These are phyloP conservation scores for Colletotrichum filicis DNA, from an alignment of 2,329 filamentous ascomycete genomes.

Conservation along the genomic window DNA sequence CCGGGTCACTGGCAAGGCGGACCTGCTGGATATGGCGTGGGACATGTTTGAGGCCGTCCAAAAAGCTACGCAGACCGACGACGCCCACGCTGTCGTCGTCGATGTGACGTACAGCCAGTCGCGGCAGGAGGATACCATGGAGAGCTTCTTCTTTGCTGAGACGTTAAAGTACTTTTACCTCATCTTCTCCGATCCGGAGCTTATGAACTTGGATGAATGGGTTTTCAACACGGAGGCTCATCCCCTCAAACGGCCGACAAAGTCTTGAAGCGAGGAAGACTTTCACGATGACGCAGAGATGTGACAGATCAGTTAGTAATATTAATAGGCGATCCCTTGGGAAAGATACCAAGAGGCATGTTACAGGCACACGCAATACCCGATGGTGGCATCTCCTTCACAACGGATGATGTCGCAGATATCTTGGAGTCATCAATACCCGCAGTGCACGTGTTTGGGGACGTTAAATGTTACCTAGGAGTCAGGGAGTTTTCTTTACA, in stretches of 20 bases:
- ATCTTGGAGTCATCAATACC: background rate
- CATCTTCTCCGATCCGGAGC: constrained; percentile 72
- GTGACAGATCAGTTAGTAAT: background rate
- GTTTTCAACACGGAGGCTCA: constrained; percentile 69
- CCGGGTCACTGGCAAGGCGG: constrained; percentile 59
- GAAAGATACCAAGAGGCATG: background rate
- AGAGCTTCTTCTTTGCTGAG: constrained; percentile 80
- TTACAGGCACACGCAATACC: background rate
- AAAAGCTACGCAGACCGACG: constrained; percentile 55
- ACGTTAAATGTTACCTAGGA: background rate
- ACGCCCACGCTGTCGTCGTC: constrained; percentile 59
- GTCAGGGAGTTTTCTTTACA: background rate
- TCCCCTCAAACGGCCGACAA: constrained; percentile 45
- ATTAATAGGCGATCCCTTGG: background rate
- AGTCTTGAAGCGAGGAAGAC: background rate
- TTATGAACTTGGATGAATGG: constrained; percentile 75
- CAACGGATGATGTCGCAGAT: background rate
- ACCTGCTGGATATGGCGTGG: constrained; percentile 63
- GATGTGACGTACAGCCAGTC: constrained; percentile 59
- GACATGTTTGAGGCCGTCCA: constrained; percentile 62
- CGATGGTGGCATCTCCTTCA: background rate
- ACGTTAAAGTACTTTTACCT: constrained; percentile 82
- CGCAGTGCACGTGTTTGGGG: background rate
- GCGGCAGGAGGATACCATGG: constrained; percentile 53
- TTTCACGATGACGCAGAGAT: background rate